Evolutionary conservation across 345 rosid genomes (phyloP), one percentile per base, ranked within the genome.

Genomic region (Raphanus sativus): DNA sequence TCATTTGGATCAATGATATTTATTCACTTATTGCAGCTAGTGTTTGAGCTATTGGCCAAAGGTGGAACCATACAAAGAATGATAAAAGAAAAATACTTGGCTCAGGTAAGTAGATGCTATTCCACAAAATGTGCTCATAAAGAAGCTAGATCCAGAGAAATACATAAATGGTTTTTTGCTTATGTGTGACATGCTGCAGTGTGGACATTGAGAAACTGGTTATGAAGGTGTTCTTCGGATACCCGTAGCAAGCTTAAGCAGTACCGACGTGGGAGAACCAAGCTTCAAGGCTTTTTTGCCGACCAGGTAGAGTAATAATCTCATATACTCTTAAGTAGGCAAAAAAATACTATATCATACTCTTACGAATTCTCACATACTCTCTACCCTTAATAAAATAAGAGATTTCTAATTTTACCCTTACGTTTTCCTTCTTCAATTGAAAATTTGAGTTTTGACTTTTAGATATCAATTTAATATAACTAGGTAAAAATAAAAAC

Each of bases 61-160:
- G 97, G 97, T 80, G 98, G 97, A 81, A 92, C 97, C 6, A 95
- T 92, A 58, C 85, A 94, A 80, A 89, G 93, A 69, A 50, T 94
- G 81, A 94, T 94, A 59, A 76, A 87, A 81, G 95, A 81, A 74
- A 92, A 90, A 83, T 89, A 90, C 77, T 83, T 94, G 82, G 95
- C 90, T 21, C 1, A 21, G 21, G 21, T 21, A 21, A 21, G 21
- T 21, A 21, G 21, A 70, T 62, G 61, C 65, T 80, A 77, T 69
- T 15, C 36, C 40, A 55, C 55, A 68, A 55, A 63, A 17, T 30
- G 30, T 21, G 21, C 21, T 21, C 21, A 21, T 21, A 21, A 21
- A 62, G 12, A 29, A 55, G 55, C n/a, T 59, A 16, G 26, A 48
- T 30, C 68, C 59, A 55, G 59, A 72, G 50, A 75, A 50, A 56